phyloP scores from a whole-genome alignment of 2,329 filamentous ascomycete genomes.

The Thyridium curvatum region DNA sequence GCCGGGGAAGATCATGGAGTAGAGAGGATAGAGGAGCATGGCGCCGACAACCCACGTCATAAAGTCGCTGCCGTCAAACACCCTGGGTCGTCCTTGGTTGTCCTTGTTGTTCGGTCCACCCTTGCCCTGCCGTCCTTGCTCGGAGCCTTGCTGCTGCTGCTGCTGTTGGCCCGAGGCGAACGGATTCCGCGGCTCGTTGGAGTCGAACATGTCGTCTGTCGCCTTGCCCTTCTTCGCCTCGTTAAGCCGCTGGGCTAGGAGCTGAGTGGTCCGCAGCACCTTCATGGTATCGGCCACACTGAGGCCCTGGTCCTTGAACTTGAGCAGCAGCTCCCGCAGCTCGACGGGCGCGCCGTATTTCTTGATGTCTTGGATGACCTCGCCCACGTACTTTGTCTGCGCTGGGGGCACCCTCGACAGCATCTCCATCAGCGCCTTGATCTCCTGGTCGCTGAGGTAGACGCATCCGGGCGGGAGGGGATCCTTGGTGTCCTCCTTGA shows the following conservation, averaged over 20 bases:
- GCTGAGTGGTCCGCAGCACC: constrained; percentile 48
- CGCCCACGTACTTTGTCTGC: constrained; percentile 54
- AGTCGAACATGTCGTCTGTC: constrained; percentile 13
- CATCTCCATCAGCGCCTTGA: constrained; percentile 50
- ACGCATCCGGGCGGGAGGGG: constrained; percentile 40
- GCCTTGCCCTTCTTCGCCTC: constrained; percentile 12
- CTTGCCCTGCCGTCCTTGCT: constrained; percentile 4
- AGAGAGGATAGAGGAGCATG: constrained; percentile 35
- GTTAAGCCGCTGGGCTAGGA: constrained; percentile 40
- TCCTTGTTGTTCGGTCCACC: constrained; percentile 7
- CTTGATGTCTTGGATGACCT: constrained; percentile 57
- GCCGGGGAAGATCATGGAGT: constrained; percentile 32
- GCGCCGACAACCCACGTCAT: constrained; percentile 39
- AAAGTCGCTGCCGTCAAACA: constrained; percentile 39
- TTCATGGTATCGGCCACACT: constrained; percentile 48
- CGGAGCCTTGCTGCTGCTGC: constrained; percentile 12
- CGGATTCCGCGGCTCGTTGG: constrained; percentile 11
- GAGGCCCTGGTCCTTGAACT: constrained; percentile 47
- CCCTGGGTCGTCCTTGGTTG: constrained; percentile 7
- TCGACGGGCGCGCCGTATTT: constrained; percentile 65
- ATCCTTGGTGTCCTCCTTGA: constrained; percentile 1
- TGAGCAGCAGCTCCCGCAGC: constrained; percentile 49
- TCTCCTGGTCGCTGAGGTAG: constrained; percentile 35
- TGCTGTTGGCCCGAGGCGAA: constrained; percentile 7
- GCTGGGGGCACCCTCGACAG: constrained; percentile 55